Percentiles rank a stretch among this genome's conserved stretches.
Conservation (phyloP, 306 rosid species). For the Betula pendula region DNA sequence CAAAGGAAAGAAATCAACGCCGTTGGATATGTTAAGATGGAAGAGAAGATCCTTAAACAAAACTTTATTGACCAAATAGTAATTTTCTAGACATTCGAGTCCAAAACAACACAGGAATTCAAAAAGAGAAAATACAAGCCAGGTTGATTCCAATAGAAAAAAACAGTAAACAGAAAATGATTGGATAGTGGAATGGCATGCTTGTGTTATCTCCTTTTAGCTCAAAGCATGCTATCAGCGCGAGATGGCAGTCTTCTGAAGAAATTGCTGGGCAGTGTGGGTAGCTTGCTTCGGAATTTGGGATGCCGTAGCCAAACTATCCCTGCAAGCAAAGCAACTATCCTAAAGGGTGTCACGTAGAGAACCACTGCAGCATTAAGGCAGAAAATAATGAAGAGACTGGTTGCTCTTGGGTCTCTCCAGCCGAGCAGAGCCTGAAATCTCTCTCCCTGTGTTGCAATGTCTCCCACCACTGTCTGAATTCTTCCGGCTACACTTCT, state of each 20-base stretch:
- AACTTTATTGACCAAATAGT: not conserved
- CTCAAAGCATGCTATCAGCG: slow-evolving; percentile 74
- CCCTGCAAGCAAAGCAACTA: slow-evolving; percentile 57
- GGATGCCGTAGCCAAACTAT: slow-evolving; percentile 72
- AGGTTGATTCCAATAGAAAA: not conserved
- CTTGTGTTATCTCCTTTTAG: not conserved
- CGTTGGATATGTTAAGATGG: not conserved
- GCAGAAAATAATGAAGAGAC: slow-evolving; percentile 46
- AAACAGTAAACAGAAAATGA: not conserved
- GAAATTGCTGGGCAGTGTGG: slow-evolving; percentile 67
- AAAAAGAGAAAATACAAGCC: not conserved
- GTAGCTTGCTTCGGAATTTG: slow-evolving; percentile 69
- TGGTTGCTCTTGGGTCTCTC: slow-evolving; percentile 71
- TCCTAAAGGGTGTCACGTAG: slow-evolving; percentile 58
- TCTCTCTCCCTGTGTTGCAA: slow-evolving; percentile 73
- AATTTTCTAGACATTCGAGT: not conserved
- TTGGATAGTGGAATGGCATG: not conserved
- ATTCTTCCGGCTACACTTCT: slow-evolving; percentile 75
- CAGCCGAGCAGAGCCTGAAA: slow-evolving; percentile 52
- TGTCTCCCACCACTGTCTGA: slow-evolving; percentile 65
- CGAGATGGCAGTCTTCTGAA: slow-evolving; percentile 76
- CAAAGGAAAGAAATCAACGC: too few species aligned
- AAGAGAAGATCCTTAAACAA: not conserved
- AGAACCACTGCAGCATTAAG: slow-evolving; percentile 52
- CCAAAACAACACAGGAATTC: not conserved